Base-by-base conservation (phyloP, 768 basidiomycete species). In the Phallus indusiatus region DNA sequence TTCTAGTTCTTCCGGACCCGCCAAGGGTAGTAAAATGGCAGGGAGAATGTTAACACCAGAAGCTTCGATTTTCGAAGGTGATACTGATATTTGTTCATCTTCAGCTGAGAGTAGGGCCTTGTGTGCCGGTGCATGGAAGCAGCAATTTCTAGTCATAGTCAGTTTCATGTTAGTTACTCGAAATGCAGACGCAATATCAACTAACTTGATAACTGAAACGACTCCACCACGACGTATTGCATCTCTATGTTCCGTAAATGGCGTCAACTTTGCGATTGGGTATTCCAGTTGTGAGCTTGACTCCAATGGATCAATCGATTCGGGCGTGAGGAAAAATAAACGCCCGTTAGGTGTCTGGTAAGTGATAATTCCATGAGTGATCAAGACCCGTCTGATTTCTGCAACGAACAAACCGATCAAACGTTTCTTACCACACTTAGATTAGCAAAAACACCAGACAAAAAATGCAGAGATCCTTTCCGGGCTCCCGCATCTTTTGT, bases 381-480 rank as follows among this genome's bases (percentile, higher is more conserved):
- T 58, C 21, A 56, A 18, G 3, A 21, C 24, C n/a, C 18, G 14
- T 54, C 49, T 36, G 2, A 28, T 14, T 24, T 58, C 34, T 17
- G 37, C 33, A 47, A 21, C 53, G 51, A 20, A 37, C 17, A 28
- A 35, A 34, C 22, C 16, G 54, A 49, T 36, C 47, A 50, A 28
- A 24, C 18, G 42, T 20, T 12, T 75, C 84, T 67, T 67, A 94
- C 94, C 63, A 82, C 80, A 54, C 82, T 88, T 57, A 96, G 71
- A 68, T 98, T 98, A 11, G 94, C 93, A 67, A 97, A 96, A 12
- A 97, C 95, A 63, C 86, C 90, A 1, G 94, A 85, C 20, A 98
- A 75, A 71, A 98, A 98, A 72, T 98, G 88, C 17, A 95, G 77
- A 50, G 86, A 77, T 52, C 85, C 91, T 72, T 93, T 94, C 49